phyloP scores from a whole-genome alignment of 805 yeast genomes.

The Zygoascus bituminiphila region DNA sequence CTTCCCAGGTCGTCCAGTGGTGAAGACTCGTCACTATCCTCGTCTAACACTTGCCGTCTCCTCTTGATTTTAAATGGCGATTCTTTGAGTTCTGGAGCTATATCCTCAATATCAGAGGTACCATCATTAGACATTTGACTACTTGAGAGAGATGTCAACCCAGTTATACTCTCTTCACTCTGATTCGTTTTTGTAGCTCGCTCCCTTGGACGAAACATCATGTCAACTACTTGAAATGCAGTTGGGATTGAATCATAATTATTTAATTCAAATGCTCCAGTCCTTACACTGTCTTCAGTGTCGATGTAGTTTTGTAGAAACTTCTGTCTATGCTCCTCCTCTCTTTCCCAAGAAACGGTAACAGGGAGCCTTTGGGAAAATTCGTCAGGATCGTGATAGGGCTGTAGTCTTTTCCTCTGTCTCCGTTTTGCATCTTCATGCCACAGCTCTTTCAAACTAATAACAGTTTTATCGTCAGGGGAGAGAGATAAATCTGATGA shows the following conservation, averaged over 20 bases:
- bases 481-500: slow-evolving; percentile 10
- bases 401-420: background rate
- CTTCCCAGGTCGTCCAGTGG: background rate
- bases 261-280: slow-evolving; percentile 2
- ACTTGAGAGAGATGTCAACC: background rate
- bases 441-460: slow-evolving; percentile 39
- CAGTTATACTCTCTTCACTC: background rate
- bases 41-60: background rate
- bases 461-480: slow-evolving; percentile 16
- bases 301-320: background rate
- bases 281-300: background rate
- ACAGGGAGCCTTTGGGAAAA: background rate
- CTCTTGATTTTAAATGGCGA: background rate
- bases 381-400: background rate
- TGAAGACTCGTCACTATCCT: background rate
- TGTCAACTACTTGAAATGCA: slow-evolving; percentile 12
- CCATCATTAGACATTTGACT: background rate
- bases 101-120: slow-evolving; percentile 4
- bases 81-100: background rate
- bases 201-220: slow-evolving; percentile 11
- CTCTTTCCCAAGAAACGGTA: background rate
- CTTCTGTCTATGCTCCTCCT: slow-evolving; percentile 3
- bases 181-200: background rate
- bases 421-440: slow-evolving; percentile 36
- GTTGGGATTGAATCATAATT: slow-evolving; percentile 11